Evolutionary conservation across 352 stramenopile species (phyloP), one percentile per base, ranked within the genome.

Genomic region (Phytophthora sp.): DNA sequence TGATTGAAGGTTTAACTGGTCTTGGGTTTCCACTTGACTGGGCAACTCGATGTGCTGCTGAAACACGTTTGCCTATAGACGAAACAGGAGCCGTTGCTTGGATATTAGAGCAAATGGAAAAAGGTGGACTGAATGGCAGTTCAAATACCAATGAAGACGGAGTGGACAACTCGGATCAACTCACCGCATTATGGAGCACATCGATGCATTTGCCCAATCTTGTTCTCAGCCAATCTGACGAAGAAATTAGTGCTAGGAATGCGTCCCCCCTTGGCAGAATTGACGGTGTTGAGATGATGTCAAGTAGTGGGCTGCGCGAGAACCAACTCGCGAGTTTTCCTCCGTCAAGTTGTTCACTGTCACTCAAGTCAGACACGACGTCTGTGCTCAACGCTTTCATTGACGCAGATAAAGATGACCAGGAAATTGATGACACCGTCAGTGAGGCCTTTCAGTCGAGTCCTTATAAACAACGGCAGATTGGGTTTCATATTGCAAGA

Each of bases 51-150:
- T 95, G 84, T 63, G 86, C 81, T 20, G 52, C 62, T 1, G 82
- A 93, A 66, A 82, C 81, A 0, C 69, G 33, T 60, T 68, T 76
- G 20, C 61, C 64, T 0, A 67, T 73, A 20, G 74, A 80, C 45
- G 88, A 96, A 67, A 91, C 82, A 26, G 75, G 70, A 18, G 89
- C 90, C 6, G 90, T 96, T 18, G 73, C 76, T 23, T 97, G 92
- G 92, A 96, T 97, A 46, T 84, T 97, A 7, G 88, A 97, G 50
- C 76, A 91, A 68, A 97, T 98, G 86, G 88, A 95, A 50, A 76
- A 90, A 11, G 84, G 95, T 13, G 62, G 54, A 3, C 30, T 58
- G 21, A 54, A 63, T 47, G 42, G 35, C 7, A 60, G 7, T 12
- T 41, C 26, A 31, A 49, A 23, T 20, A 30, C n/a, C 11, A 47